Evolutionary conservation across 163 green algal species (phyloP).

Genomic region (Coccomyxa subellipsoidea): DNA sequence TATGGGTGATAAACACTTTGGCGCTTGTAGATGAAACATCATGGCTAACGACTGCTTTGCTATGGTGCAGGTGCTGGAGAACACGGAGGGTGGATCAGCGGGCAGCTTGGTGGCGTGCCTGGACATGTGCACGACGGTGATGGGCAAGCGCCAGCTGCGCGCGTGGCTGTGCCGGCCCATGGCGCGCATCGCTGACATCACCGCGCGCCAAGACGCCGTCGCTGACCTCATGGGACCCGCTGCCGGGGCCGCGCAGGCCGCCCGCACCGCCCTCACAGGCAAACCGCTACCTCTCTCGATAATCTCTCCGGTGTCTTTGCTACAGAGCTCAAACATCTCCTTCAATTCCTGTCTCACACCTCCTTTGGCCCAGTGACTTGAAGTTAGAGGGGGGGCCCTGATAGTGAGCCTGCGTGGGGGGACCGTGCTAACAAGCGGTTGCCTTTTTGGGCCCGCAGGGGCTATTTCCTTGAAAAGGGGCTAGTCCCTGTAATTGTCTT

Average conservation of each 20-base stretch:
- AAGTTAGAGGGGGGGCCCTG: no score
- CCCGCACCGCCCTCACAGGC: constrained; percentile 49
- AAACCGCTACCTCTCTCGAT: no score
- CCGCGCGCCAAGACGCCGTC: constrained; percentile 77
- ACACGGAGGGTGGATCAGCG: constrained; percentile 63
- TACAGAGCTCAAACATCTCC: no score
- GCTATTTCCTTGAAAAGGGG: no score
- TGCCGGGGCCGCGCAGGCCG: constrained; percentile 43
- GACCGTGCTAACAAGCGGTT: no score
- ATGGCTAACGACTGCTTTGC: not conserved
- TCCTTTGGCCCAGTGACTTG: no score
- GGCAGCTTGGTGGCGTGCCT: constrained; percentile 83
- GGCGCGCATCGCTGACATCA: constrained; percentile 61
- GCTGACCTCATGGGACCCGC: constrained; percentile 53
- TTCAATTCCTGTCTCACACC: not conserved
- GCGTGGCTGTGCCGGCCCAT: constrained; percentile 90
- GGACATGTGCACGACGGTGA: constrained; percentile 82
- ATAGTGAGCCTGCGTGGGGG: no score
- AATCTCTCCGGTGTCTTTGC: no score
- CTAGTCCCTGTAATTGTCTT: no score
- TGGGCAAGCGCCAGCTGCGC: constrained; percentile 69
- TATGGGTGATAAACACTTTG: no score
- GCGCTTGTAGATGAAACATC: not conserved
- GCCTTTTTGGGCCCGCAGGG: no score
- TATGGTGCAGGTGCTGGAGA: constrained; percentile 73